Evolutionary conservation across 1,284 basidiomycete species (phyloP).

Genomic region (Takashimella koratensis): DNA sequence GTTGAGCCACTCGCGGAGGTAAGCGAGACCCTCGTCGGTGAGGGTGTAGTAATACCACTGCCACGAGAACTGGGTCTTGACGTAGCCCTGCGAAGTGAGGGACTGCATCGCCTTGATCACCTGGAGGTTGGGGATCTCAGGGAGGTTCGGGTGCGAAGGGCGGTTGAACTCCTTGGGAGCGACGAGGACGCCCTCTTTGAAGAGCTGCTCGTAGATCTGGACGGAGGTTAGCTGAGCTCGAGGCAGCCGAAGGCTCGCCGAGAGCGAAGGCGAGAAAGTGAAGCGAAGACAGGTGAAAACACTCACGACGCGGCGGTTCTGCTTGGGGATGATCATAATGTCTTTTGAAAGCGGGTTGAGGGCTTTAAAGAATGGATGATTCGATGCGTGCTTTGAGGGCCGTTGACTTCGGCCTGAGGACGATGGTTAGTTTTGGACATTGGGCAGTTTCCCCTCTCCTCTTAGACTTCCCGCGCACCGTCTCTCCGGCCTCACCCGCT

Average conservation of each 20-base stretch:
- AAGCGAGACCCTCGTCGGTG: conserved; percentile 91
- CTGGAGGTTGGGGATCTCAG: conserved; percentile 90
- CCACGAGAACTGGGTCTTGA: conserved; percentile 98
- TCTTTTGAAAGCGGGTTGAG: too few species aligned
- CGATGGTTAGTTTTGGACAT: too few species aligned
- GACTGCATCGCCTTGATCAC: conserved; percentile 99
- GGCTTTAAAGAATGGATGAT: too few species aligned
- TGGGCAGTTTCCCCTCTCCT: too few species aligned
- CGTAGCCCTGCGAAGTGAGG: conserved; percentile 89
- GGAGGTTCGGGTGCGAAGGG: conserved; percentile 92
- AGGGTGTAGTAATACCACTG: conserved; percentile 93
- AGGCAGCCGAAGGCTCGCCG: conserved; percentile 1
- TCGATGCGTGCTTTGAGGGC: too few species aligned
- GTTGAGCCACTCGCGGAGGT: conserved; percentile 91
- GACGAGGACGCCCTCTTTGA: conserved; percentile 99
- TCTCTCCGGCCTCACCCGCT: too few species aligned
- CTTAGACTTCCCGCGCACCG: too few species aligned
- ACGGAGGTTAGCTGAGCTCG: too few species aligned
- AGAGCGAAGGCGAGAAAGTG: not conserved
- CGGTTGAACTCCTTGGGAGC: conserved; percentile 99
- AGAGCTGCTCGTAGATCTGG: conserved; percentile 92
- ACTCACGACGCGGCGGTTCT: conserved; percentile 43
- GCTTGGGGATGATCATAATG: conserved; percentile 47
- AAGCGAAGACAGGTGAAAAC: not conserved
- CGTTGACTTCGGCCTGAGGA: too few species aligned